Percentiles rank a stretch among this genome's conserved stretches.
phyloP scores from a whole-genome alignment of 176 grass and related monocot species.

The Pharus latifolius region DNA sequence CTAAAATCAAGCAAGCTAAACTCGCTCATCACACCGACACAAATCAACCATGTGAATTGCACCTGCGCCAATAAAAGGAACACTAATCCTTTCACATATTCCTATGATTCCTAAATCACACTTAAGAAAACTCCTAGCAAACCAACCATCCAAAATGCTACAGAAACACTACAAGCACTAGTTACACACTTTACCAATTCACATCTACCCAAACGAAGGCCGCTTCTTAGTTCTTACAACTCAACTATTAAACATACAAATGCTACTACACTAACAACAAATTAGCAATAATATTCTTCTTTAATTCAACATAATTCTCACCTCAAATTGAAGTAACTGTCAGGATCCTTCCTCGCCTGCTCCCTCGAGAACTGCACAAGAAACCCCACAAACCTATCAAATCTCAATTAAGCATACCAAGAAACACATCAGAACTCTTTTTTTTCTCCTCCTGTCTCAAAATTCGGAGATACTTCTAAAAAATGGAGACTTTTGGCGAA shows the following conservation, averaged over 20 bases:
- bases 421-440: not conserved
- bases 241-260: no score
- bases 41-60: not conserved
- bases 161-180: not conserved
- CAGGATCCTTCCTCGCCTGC: slow-evolving; percentile 84
- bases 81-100: not conserved
- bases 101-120: not conserved
- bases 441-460: not conserved
- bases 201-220: not conserved
- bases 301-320: slow-evolving; percentile 13
- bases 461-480: slow-evolving; percentile 2
- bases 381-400: not conserved
- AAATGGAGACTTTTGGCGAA: not conserved
- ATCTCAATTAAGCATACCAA: not conserved
- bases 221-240: not conserved
- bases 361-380: slow-evolving; percentile 81
- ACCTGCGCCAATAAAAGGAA: not conserved
- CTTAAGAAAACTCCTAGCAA: slow-evolving; percentile 4
- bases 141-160: not conserved
- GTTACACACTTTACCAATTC: not conserved
- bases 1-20: not conserved
- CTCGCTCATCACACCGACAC: not conserved
- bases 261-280: not conserved
- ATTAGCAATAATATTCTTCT: no score
- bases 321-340: slow-evolving; percentile 90